A percentile compares a stretch with the other conserved stretches of the same genome.
Evolutionary conservation across 2,329 filamentous ascomycete species (phyloP).

Genomic region (Thyridium curvatum): DNA sequence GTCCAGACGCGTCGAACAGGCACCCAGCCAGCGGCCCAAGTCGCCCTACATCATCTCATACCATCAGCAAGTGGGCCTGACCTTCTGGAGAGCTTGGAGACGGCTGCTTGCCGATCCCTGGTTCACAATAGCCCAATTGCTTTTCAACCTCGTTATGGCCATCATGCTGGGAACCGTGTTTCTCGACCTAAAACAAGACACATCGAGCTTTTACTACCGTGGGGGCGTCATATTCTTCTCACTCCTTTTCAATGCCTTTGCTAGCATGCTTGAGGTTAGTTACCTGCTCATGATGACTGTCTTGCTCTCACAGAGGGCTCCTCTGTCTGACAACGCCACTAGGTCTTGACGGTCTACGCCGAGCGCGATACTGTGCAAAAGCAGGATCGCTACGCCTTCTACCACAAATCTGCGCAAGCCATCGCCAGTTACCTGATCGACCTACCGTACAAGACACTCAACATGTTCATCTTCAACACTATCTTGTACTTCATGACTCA

Average conservation of each 20-base stretch:
- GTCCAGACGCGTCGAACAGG: conserved; percentile 46
- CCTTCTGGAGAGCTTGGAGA: conserved; percentile 73
- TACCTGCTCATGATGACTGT: too few relatives aligned
- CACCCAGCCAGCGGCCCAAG: conserved; percentile 52
- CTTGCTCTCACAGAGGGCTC: too few relatives aligned
- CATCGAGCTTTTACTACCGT: conserved; percentile 63
- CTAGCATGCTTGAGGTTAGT: conserved; percentile 43
- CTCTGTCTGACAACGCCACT: too few relatives aligned
- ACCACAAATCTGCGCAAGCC: conserved; percentile 48
- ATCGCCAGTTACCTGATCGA: conserved; percentile 53
- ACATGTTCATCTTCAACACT: conserved; percentile 34
- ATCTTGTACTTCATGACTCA: conserved; percentile 35
- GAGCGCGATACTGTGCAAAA: too few relatives aligned
- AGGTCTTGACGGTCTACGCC: too few relatives aligned
- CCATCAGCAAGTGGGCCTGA: conserved; percentile 68
- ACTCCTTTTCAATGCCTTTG: conserved; percentile 47
- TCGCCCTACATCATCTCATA: conserved; percentile 83
- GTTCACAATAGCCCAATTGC: conserved; percentile 60
- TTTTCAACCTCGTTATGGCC: conserved; percentile 70
- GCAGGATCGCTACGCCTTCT: conserved; percentile 33
- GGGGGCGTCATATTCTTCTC: conserved; percentile 44
- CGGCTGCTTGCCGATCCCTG: conserved; percentile 72
- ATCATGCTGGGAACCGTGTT: conserved; percentile 77
- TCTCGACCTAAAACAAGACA: conserved; percentile 61
- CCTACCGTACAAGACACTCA: conserved; percentile 55